Conservation (phyloP, 2,329 filamentous ascomycete species). For the Pyricularia sp. region DNA sequence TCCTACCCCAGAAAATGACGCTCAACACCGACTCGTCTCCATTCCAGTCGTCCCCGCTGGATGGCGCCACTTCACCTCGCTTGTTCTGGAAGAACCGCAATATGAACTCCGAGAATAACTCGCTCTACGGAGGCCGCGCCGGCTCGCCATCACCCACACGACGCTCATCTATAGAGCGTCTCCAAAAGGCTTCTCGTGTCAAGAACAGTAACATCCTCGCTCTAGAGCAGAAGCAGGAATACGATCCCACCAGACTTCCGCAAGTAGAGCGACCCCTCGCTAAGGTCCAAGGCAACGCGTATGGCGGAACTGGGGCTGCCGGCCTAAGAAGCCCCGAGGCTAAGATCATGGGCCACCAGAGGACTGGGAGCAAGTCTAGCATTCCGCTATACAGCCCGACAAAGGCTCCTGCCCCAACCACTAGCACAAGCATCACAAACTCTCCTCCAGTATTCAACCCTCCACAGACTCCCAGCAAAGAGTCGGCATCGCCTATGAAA, state of each 20-base stretch:
- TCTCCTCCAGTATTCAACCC: conserved; percentile 18
- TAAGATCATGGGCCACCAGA: conserved; percentile 30
- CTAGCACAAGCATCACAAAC: conserved; percentile 2
- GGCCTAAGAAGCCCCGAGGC: conserved; percentile 39
- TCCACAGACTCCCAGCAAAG: conserved; percentile 52
- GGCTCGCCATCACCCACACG: conserved; percentile 64
- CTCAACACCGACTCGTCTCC: conserved; percentile 68
- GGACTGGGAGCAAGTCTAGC: conserved; percentile 50
- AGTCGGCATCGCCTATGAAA: conserved; percentile 73
- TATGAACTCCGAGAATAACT: conserved; percentile 62
- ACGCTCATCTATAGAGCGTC: conserved; percentile 86
- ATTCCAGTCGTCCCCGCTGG: conserved; percentile 75
- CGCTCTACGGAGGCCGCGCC: conserved; percentile 43
- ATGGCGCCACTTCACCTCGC: conserved; percentile 62
- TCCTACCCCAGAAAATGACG: conserved; percentile 50
- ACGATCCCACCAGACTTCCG: conserved; percentile 72
- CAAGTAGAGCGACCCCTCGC: conserved; percentile 75
- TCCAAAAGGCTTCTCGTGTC: conserved; percentile 89
- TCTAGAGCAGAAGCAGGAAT: conserved; percentile 84
- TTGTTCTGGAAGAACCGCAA: conserved; percentile 84
- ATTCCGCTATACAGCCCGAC: conserved; percentile 49
- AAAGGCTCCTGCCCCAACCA: conserved; percentile 32
- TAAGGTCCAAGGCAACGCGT: conserved; percentile 65
- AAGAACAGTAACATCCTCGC: conserved; percentile 98
- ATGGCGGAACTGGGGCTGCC: conserved; percentile 46